Evolutionary conservation across 768 basidiomycete genomes (phyloP), one percentile per base, ranked within the genome.

Genomic region (Pleurotus sapidus): DNA sequence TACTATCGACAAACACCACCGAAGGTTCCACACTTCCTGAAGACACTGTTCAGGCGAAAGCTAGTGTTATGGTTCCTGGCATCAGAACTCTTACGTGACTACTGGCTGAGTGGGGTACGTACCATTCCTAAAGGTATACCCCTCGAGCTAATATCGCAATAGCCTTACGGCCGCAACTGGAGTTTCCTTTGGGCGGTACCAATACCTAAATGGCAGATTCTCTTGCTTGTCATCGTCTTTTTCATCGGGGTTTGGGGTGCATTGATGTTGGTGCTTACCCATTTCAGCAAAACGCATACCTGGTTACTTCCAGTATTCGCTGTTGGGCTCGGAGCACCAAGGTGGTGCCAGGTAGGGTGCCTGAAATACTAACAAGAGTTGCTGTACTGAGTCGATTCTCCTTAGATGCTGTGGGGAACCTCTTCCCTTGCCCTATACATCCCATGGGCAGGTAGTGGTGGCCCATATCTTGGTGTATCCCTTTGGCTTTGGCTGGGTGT

Each of bases 401-500:
- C 24, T 3, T 55, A 86, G 84, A 96, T 95, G 85, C 74, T 95
- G 47, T 97, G 95, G 95, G 94, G 95, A 65, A 95, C 93, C 7
- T 96, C 94, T 4, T 94, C 93, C 30, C 81, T 97, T 45, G 95
- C 92, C 3, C 74, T 95, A 14, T 97, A 96, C 68, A 88, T 97
- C 58, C 93, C 95, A 4, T 97, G 95, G 95, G 95, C 90, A 2
- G 93, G 95, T 9, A 67, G 67, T 9, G 84, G 80, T 3, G 95
- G 95, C 15, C 92, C 94, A 20, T 97, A 95, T 68, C 84, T 96
- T 56, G 93, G 93, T 43, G 82, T 93, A 25, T 89, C 88, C 24
- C 75, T 97, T 30, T 97, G 95, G 95, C 77, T 97, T 43, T 97
- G 95, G 95, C 81, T 97, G 8, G 95, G 95, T 65, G 95, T 97